These are phyloP conservation scores for Physcomitrium patens DNA, from an alignment of 225 moss, liverwort and hornwort species.

Conservation along the genomic window DNA sequence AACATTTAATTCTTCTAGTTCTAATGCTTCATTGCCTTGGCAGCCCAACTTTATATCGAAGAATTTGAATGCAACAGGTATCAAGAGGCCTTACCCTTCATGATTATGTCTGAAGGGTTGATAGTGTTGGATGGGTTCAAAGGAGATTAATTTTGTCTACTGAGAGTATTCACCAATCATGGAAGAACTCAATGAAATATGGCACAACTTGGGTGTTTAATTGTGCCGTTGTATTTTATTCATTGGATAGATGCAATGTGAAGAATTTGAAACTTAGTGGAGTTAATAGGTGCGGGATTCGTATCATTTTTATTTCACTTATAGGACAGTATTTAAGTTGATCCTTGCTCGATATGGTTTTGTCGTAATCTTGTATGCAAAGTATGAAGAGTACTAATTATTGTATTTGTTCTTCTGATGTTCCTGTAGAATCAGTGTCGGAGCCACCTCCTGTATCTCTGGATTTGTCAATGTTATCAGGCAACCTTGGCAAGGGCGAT, in stretches of 20 bases:
- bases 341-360: background rate
- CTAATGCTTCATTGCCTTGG: constrained; percentile 17
- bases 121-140: background rate
- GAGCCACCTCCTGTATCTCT: constrained; percentile 43
- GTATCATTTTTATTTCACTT: constrained; percentile 3
- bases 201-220: background rate
- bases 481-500: constrained; percentile 64
- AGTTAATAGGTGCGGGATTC: background rate
- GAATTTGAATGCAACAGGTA: constrained; percentile 36
- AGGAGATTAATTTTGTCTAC: background rate
- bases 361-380: background rate
- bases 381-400: background rate
- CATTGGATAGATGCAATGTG: background rate
- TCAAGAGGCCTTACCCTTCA: background rate
- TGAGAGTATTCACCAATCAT: background rate
- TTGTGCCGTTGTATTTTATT: constrained; percentile 1
- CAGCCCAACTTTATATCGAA: constrained; percentile 43
- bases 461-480: constrained; percentile 65
- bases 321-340: background rate
- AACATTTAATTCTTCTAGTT: background rate
- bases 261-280: background rate
- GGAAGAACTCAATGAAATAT: constrained; percentile 2
- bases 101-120: background rate
- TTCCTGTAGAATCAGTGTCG: constrained; percentile 47
- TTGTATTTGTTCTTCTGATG: constrained; percentile 19